Percentiles rank a stretch among this genome's conserved stretches.
Evolutionary conservation across 23 red algal genomes (phyloP).

Genomic region (Gracilariopsis chorda): DNA sequence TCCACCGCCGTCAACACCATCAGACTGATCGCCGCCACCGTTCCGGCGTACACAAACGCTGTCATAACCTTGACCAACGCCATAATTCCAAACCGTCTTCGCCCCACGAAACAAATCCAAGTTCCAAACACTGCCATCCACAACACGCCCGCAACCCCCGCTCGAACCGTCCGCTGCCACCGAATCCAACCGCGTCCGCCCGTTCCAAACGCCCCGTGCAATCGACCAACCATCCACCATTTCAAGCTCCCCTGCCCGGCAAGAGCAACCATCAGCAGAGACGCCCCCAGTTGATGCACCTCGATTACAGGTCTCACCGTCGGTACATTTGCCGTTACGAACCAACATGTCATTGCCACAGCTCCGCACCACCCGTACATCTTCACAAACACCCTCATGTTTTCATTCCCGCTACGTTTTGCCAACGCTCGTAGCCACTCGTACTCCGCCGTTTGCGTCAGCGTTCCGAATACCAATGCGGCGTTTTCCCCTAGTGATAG

Average conservation of each 20-base stretch:
- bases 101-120: background rate
- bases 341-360: no score
- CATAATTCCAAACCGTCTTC: background rate
- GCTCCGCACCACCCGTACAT: no score
- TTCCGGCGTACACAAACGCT: background rate
- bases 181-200: background rate
- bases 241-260: background rate
- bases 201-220: background rate
- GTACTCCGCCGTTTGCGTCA: background rate
- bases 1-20: background rate
- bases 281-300: background rate
- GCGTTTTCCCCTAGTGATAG: slow-evolving; percentile 6
- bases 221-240: background rate
- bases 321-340: background rate
- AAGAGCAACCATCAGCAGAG: background rate
- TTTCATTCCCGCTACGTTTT: no score
- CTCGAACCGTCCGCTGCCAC: background rate
- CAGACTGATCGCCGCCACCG: background rate
- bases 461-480: background rate
- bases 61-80: background rate
- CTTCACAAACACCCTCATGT: no score
- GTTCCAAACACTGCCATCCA: background rate
- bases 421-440: background rate
- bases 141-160: background rate
- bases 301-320: background rate